Evolutionary conservation across 257 asterid species (phyloP).

Genomic region (Plectranthus barbatus): DNA sequence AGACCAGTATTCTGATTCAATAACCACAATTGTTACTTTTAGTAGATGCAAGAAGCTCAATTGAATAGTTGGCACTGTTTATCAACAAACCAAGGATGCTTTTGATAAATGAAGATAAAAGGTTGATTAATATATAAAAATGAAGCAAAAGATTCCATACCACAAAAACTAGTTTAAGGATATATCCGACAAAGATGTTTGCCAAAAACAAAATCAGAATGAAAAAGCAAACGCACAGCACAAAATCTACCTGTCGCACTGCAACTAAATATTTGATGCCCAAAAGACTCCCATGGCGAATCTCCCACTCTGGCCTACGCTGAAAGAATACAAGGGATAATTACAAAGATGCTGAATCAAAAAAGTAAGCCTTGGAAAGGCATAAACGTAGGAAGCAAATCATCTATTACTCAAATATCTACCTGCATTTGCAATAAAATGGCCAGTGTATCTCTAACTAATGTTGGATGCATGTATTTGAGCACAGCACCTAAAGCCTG

Average conservation of each 20-base stretch:
- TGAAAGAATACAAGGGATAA: constrained; percentile 61
- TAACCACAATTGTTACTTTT: not conserved
- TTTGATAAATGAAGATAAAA: not conserved
- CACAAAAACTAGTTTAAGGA: not conserved
- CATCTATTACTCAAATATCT: constrained; percentile 21
- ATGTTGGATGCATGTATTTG: constrained; percentile 85
- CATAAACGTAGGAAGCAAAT: not conserved
- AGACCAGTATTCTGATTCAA: no score
- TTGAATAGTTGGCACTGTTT: not conserved
- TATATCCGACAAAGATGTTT: constrained; percentile 2
- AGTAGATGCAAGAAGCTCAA: not conserved
- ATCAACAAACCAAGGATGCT: no score
- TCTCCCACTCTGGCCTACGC: constrained; percentile 99
- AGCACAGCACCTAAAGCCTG: constrained; percentile 97
- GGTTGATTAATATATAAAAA: not conserved
- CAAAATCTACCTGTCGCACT: constrained; percentile 76
- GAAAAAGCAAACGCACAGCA: constrained; percentile 1
- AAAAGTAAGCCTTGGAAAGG: not conserved
- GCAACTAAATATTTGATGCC: constrained; percentile 96
- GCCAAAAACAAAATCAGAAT: not conserved
- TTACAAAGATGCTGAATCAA: constrained; percentile 31
- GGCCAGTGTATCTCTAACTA: constrained; percentile 68
- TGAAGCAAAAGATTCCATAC: not conserved
- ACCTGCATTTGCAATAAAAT: constrained; percentile 98
- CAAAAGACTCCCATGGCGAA: constrained; percentile 98